Evolutionary conservation across 345 rosid genomes (phyloP), one percentile per base, ranked within the genome.

Genomic region (Durio zibethinus): DNA sequence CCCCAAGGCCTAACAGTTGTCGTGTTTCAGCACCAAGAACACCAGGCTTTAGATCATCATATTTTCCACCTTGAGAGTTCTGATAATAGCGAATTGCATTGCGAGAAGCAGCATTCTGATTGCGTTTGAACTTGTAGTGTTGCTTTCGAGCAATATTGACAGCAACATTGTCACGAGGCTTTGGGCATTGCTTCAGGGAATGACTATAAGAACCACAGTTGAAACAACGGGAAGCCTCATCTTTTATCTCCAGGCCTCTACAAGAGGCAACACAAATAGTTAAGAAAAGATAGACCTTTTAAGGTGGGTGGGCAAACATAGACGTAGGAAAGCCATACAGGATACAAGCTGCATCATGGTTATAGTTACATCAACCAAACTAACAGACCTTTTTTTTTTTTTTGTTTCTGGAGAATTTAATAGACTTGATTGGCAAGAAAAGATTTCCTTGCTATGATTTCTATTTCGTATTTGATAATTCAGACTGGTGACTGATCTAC

Each of bases 141-240:
- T 88, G 88, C 73, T 89, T 90, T 59, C 99, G 91, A 59, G 99
- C 99, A 86, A 69, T 85, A 82, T 61, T 92, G 73, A 97, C 95
- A 10, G 98, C 98, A 77, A 69, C 84, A 84, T 83, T 88, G 70
- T 97, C 89, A 54, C 93, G 93, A 73, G 99, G 99, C 84, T 89
- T 93, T 74, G 87, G 88, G 82, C 99, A 97, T 64, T 97, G 95
- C 85, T 81, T 94, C 72, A 97, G 15, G 59, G 98, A 79, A 91
- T 97, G 99, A 84, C 83, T 90, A 80, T 97, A 97, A 12, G 94
- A 86, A 67, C 97, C 92, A 76, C 99, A 96, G 70, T 96, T 96
- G 87, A 94, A 96, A 86, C 99, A 94, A 15, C 98, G 97, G 65
- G 90, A 77, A 81, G 97, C 91, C 75, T 87, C 93, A 36, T 77